Conservation (phyloP, 768 basidiomycete species). For the Trametes villosa region DNA sequence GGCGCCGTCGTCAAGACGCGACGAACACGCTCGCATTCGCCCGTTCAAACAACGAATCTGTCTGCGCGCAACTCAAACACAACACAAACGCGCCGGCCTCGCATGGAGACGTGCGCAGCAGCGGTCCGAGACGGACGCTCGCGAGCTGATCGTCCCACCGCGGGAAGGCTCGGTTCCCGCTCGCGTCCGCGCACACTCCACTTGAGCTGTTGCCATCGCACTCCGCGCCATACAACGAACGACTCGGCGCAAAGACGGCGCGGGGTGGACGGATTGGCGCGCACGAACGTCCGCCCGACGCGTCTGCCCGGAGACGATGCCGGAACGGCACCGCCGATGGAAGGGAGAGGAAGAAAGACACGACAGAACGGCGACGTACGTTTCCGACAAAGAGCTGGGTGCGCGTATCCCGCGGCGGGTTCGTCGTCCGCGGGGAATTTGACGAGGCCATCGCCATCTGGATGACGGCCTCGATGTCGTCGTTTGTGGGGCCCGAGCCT, state of each 20-base stretch:
- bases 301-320: not conserved
- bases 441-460: constrained; percentile 83
- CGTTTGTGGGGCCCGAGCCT: constrained; percentile 57
- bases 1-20: no score
- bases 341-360: not conserved
- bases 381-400: constrained; percentile 98
- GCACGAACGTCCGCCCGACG: no score
- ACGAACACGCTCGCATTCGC: no score
- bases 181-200: not conserved
- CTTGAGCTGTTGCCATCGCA: not conserved
- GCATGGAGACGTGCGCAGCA: constrained; percentile 5
- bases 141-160: not conserved
- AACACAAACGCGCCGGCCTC: not conserved
- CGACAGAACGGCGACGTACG: constrained; percentile 50
- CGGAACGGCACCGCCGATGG: not conserved
- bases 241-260: no score
- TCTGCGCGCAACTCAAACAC: no score
- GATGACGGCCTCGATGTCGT: constrained; percentile 92
- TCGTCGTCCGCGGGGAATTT: constrained; percentile 48
- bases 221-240: no score
- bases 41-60: no score
- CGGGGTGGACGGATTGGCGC: no score
- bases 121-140: not conserved
- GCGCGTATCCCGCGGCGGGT: constrained; percentile 77
- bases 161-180: not conserved